phyloP scores from a whole-genome alignment of 345 rosid species.

The Pelargonium nanum region DNA sequence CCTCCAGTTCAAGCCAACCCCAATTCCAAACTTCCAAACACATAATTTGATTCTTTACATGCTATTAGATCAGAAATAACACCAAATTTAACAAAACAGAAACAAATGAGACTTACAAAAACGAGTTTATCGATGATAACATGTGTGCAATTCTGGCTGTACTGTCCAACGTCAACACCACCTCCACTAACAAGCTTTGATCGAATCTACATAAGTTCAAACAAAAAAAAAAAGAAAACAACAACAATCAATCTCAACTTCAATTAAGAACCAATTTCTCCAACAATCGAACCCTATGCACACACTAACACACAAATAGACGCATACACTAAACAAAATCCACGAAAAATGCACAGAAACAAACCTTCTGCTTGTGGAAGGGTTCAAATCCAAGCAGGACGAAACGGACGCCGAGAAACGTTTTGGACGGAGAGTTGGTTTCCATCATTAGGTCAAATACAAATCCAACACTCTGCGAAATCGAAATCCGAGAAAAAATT shows the following conservation, averaged over 20 bases:
- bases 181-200: constrained; percentile 65
- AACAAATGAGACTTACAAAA: constrained; percentile 30
- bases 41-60: too few species aligned
- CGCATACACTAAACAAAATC: not conserved
- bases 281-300: not conserved
- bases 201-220: constrained; percentile 31
- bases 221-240: not conserved
- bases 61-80: too few species aligned
- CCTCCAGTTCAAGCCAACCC: not conserved
- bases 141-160: constrained; percentile 44
- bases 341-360: too few species aligned
- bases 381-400: constrained; percentile 57
- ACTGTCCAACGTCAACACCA: constrained; percentile 49
- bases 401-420: constrained; percentile 60
- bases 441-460: constrained; percentile 24
- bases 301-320: not conserved
- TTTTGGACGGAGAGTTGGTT: constrained; percentile 20
- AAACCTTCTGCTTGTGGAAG: constrained; percentile 28
- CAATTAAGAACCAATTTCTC: too few species aligned
- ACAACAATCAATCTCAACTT: not conserved
- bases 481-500: not conserved
- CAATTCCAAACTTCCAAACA: not conserved
- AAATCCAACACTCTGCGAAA: constrained; percentile 5
- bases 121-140: constrained; percentile 60
- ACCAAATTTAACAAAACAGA: not conserved